Base-by-base conservation (phyloP, 495 filamentous ascomycete species). In the Xylaria cubensis region DNA sequence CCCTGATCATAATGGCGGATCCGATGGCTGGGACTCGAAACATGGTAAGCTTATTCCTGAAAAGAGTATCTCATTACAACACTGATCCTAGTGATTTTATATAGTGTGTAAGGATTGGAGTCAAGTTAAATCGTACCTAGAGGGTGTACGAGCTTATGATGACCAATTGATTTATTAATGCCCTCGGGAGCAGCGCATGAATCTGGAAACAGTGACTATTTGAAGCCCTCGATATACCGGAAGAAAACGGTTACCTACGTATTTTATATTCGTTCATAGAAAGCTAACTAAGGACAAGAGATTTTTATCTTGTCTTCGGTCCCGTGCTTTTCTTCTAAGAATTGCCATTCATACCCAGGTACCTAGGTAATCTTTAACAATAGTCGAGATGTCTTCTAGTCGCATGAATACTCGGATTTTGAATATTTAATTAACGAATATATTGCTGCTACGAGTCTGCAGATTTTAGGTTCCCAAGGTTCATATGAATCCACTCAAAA, bases 1-100 rank as follows among this genome's bases (percentile, higher is more conserved):
- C 70, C 82, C 83, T 0, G 82, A 83, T 67, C 78, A 85, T 55
- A 84, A 84, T 63, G 81, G 83, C 7, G 84, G 84, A 8, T 81
- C 80, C 17, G 84, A 86, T 63, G 84, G 83, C 8, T 86, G 83
- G 84, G 83, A 86, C 59, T 81, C 80, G 7, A 84, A 83, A 74
- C 84, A 86, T 64, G 80, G 81, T 82, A 74, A 48, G 80, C 74
- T 62, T 58, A 3, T 56, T 64, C 17, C 2, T 13, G 13, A 9
- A 24, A 34, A 3, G 17, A n/a, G 10, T 4, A 39, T 8, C 44
- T 41, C 3, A 9, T 21, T 39, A 50, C 51, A 39, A n/a, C 5
- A 24, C 42, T 50, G 21, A 7, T 32, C 12, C 21, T 29, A 19
- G 56, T 32, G 72, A 6, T 53, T 17, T 24, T 9, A 62, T 59